phyloP scores from a whole-genome alignment of 305 asterid species.

The Rubia balearica region DNA sequence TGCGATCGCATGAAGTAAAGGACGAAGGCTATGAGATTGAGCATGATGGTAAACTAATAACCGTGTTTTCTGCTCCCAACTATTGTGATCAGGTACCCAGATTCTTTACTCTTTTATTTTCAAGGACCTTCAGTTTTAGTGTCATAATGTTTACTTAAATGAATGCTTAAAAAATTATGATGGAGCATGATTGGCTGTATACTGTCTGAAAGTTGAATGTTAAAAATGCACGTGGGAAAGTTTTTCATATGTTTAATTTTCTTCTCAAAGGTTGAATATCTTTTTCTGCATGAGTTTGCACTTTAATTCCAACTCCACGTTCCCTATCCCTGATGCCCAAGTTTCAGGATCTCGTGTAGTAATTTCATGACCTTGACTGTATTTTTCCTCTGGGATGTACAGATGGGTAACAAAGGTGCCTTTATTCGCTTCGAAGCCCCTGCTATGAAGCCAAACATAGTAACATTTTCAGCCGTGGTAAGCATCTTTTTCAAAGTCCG shows the following conservation, averaged over 20 bases:
- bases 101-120: slow-evolving; percentile 5
- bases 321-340: neutral
- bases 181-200: neutral
- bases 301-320: neutral
- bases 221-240: neutral
- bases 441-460: slow-evolving; percentile 72
- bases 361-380: slow-evolving; percentile 8
- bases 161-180: neutral
- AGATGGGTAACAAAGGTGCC: slow-evolving; percentile 99
- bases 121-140: slow-evolving; percentile 3
- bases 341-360: neutral
- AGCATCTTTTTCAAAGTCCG: slow-evolving; percentile 28
- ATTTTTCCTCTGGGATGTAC: slow-evolving; percentile 22
- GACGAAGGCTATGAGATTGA: slow-evolving; percentile 96
- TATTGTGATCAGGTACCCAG: slow-evolving; percentile 89
- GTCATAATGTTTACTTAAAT: slow-evolving; percentile 4
- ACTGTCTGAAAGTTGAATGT: neutral
- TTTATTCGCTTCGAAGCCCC: slow-evolving; percentile 95
- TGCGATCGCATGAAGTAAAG: slow-evolving; percentile 98
- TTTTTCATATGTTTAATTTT: neutral
- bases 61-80: slow-evolving; percentile 99
- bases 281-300: neutral
- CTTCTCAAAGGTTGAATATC: neutral
- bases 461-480: slow-evolving; percentile 91
- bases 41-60: slow-evolving; percentile 94